Conservation (phyloP, 2,329 filamentous ascomycete species). For the Teratosphaeria destructans region DNA sequence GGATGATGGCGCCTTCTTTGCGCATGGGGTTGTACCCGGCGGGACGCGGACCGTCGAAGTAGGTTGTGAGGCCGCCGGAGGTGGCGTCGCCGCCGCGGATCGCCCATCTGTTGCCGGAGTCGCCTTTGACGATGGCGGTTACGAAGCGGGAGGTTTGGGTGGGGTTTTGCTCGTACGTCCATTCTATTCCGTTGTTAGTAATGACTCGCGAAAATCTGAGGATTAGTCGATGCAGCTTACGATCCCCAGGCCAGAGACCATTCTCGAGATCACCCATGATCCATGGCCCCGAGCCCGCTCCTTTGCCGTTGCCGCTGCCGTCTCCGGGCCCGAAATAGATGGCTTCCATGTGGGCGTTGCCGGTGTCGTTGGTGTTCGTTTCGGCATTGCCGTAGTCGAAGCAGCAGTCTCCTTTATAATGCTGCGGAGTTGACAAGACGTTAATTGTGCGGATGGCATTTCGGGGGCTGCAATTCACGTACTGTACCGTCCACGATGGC, state of each 20-base stretch:
- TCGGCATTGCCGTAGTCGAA: slow-evolving; percentile 37
- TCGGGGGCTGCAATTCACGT: not conserved
- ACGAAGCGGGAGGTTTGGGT: slow-evolving; percentile 47
- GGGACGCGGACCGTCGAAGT: slow-evolving; percentile 48
- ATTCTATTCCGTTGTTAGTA: slow-evolving; percentile 29
- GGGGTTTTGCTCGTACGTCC: slow-evolving; percentile 45
- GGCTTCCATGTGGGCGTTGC: slow-evolving; percentile 58
- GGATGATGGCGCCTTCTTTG: slow-evolving; percentile 55
- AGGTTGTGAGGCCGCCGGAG: slow-evolving; percentile 47
- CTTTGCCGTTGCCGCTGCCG: slow-evolving; percentile 43
- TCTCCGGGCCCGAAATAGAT: slow-evolving; percentile 50
- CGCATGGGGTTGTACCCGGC: slow-evolving; percentile 51
- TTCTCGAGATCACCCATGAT: slow-evolving; percentile 62
- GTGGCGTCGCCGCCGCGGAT: slow-evolving; percentile 49
- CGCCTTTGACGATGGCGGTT: slow-evolving; percentile 48
- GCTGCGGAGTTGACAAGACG: slow-evolving; percentile 5
- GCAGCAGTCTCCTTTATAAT: slow-evolving; percentile 34
- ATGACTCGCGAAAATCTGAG: not conserved
- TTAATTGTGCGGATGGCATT: slow-evolving; percentile 22
- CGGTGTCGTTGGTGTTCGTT: slow-evolving; percentile 35
- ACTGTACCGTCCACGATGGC: slow-evolving; percentile 47
- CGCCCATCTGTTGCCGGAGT: slow-evolving; percentile 44
- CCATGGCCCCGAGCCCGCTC: slow-evolving; percentile 52
- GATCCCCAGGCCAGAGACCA: slow-evolving; percentile 50
- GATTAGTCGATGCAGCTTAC: not conserved